phyloP scores from a whole-genome alignment of 192 early-diverging fungal species.

The Backusella westeae region DNA sequence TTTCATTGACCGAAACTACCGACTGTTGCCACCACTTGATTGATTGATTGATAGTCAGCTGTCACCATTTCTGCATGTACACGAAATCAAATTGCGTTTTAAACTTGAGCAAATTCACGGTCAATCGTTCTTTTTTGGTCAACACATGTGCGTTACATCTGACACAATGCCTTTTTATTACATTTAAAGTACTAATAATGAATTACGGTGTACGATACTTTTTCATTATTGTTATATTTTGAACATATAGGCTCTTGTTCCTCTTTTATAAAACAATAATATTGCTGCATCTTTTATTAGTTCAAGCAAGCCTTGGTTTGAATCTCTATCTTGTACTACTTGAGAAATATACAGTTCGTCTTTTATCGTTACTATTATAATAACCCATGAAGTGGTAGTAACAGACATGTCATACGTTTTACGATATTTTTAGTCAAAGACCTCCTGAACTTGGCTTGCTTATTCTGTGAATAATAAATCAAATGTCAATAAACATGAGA shows the following conservation, averaged over 20 bases:
- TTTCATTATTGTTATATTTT: not conserved
- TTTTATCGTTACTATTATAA: not conserved
- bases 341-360: not conserved
- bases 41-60: not conserved
- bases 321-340: constrained; percentile 8
- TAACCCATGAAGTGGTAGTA: not conserved
- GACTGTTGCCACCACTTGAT: not conserved
- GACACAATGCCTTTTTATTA: constrained; percentile 3
- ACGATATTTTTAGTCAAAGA: not conserved
- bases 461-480: not conserved
- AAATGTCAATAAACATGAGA: not conserved
- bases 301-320: not conserved
- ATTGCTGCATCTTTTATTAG: not conserved
- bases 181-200: not conserved
- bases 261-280: not conserved
- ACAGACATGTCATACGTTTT: not conserved
- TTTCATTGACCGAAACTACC: constrained; percentile 8
- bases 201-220: not conserved
- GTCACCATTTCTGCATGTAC: not conserved
- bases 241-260: not conserved
- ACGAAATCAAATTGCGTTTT: constrained; percentile 1
- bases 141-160: constrained; percentile 2
- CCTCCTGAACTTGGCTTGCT: not conserved
- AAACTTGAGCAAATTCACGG: constrained; percentile 1
- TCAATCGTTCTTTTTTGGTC: not conserved